A percentile compares a stretch with the other conserved stretches of the same genome.
phyloP scores from a whole-genome alignment of 352 stramenopile genomes.

The Phytophthora litchii region DNA sequence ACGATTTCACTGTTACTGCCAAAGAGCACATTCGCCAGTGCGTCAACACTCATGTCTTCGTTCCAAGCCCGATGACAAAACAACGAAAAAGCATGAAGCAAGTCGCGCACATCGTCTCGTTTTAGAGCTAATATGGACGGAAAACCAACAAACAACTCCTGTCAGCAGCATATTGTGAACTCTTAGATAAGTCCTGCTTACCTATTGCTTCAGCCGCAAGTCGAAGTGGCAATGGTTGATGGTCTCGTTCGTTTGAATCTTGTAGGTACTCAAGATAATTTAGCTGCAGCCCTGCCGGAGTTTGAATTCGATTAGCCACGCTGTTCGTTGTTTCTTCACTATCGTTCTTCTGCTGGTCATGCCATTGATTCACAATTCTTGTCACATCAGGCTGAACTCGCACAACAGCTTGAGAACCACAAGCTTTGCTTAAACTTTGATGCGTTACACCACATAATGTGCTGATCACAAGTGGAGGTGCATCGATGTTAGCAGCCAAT shows the following conservation, averaged over 20 bases:
- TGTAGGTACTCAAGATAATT: slow-evolving; percentile 2
- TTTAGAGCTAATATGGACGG: slow-evolving; percentile 7
- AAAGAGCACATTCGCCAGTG: slow-evolving; percentile 18
- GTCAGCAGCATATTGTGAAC: neutral
- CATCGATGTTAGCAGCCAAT: slow-evolving; percentile 31
- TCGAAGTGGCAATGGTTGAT: slow-evolving; percentile 17
- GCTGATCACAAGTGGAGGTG: slow-evolving; percentile 48
- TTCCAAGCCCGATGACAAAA: slow-evolving; percentile 23
- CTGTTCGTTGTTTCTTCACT: neutral
- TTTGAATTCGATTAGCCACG: slow-evolving; percentile 2
- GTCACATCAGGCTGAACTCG: slow-evolving; percentile 35
- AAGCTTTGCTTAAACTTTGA: slow-evolving; percentile 56
- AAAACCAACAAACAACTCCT: neutral
- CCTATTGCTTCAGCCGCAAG: slow-evolving; percentile 27
- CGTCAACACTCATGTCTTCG: slow-evolving; percentile 3
- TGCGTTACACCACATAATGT: slow-evolving; percentile 45
- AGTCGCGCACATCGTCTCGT: slow-evolving; percentile 13
- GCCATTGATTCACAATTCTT: slow-evolving; percentile 31
- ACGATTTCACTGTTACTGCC: slow-evolving; percentile 17
- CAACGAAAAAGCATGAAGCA: slow-evolving; percentile 18
- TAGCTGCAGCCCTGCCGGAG: neutral
- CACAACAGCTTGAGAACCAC: slow-evolving; percentile 44
- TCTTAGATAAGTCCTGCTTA: slow-evolving; percentile 1
- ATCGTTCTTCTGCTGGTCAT: slow-evolving; percentile 10
- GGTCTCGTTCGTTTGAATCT: slow-evolving; percentile 1